A percentile compares a stretch with the other conserved stretches of the same genome.
Conservation (phyloP, 495 filamentous ascomycete species). For the Penicillium chermesinum region DNA sequence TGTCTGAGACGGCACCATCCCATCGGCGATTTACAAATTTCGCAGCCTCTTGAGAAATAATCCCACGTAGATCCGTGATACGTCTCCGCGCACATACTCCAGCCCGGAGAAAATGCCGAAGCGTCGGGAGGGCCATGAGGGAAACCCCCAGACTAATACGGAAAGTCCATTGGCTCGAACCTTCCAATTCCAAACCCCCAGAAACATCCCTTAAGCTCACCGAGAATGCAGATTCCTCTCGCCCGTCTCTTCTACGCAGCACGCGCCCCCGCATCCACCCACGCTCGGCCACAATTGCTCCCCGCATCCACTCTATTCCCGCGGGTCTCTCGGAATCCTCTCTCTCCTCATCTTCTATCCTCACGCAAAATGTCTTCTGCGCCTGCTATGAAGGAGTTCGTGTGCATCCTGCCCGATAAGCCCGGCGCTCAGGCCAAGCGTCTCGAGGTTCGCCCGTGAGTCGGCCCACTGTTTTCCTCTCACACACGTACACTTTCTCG, state of each 20-base stretch:
- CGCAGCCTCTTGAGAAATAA: too few relatives aligned
- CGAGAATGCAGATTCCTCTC: constrained; percentile 1
- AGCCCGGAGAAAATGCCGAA: too few relatives aligned
- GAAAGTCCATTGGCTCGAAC: too few relatives aligned
- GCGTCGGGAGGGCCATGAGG: too few relatives aligned
- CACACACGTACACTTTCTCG: too few relatives aligned
- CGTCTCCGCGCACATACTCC: too few relatives aligned
- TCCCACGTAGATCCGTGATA: too few relatives aligned
- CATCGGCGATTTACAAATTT: too few relatives aligned
- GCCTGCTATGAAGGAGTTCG: constrained; percentile 65
- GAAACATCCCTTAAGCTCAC: background rate
- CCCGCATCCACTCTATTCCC: constrained; percentile 3
- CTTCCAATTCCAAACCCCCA: background rate
- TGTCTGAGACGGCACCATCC: too few relatives aligned
- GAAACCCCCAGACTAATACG: too few relatives aligned
- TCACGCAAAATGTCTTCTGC: constrained; percentile 29
- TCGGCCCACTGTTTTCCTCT: constrained; percentile 3
- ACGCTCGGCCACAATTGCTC: constrained; percentile 16
- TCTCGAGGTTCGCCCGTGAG: constrained; percentile 67
- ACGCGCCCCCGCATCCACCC: constrained; percentile 19
- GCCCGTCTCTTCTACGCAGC: constrained; percentile 4
- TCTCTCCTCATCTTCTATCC: background rate
- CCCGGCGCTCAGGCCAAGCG: constrained; percentile 60
- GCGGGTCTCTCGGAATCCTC: constrained; percentile 4
- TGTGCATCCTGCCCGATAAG: constrained; percentile 79